A percentile compares a stretch with the other conserved stretches of the same genome.
phyloP scores from a whole-genome alignment of 148 eudicot species.

The Vaccinium macrocarpon region DNA sequence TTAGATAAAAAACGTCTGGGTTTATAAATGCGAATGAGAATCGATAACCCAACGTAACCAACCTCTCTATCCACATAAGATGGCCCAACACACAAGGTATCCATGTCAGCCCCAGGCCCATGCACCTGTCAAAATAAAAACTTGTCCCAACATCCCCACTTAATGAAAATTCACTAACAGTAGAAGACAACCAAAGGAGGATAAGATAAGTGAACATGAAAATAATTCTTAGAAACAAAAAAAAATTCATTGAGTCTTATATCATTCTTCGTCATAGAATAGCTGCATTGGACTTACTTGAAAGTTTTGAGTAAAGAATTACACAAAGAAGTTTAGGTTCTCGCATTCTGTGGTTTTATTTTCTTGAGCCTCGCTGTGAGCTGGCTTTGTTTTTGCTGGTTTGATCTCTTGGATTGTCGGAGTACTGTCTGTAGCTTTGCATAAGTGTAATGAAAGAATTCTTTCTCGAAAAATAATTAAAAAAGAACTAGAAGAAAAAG shows the following conservation, averaged over 20 bases:
- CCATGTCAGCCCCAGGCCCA: conserved; percentile 33
- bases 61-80: conserved; percentile 33
- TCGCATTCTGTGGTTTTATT: not conserved
- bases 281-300: not conserved
- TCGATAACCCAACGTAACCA: not conserved
- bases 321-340: not conserved
- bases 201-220: not conserved
- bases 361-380: not conserved
- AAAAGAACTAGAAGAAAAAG: not conserved
- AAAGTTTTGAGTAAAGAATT: not conserved
- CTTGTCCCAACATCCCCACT: not conserved
- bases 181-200: not conserved
- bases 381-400: not conserved
- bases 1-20: conserved; percentile 1
- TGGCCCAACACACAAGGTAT: conserved; percentile 31
- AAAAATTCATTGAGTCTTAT: not conserved
- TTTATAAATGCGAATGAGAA: not conserved
- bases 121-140: conserved; percentile 26
- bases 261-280: not conserved
- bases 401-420: not conserved
- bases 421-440: not conserved
- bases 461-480: not conserved
- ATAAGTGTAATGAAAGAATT: not conserved
- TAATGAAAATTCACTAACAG: not conserved
- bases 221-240: not conserved